phyloP scores from a whole-genome alignment of 2,329 filamentous ascomycete species.

The Chrysosporium queenslandicum region DNA sequence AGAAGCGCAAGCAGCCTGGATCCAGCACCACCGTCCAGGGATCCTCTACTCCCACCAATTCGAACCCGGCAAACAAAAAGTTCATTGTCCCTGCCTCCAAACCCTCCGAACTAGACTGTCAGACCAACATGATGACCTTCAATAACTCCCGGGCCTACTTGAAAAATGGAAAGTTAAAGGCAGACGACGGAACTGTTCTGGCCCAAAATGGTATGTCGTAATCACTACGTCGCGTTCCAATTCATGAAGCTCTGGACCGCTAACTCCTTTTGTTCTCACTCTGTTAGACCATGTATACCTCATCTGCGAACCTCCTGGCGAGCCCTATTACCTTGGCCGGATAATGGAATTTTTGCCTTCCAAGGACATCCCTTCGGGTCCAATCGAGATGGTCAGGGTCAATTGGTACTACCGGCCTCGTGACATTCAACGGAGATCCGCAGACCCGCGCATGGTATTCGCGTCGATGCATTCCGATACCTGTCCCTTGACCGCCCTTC shows the following conservation, averaged over 20 bases:
- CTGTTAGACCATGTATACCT: constrained; percentile 89
- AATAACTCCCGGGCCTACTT: constrained; percentile 58
- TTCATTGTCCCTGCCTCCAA: constrained; percentile 28
- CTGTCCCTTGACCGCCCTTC: constrained; percentile 80
- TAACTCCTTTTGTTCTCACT: constrained; percentile 6
- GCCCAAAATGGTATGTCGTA: constrained; percentile 71
- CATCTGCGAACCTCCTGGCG: constrained; percentile 91
- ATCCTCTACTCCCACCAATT: constrained; percentile 20
- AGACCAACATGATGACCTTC: constrained; percentile 85
- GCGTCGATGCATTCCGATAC: constrained; percentile 98
- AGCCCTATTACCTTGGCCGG: constrained; percentile 93
- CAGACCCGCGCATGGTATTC: constrained; percentile 83
- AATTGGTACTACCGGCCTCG: constrained; percentile 98
- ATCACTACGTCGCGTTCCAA: constrained; percentile 8
- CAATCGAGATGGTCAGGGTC: constrained; percentile 77
- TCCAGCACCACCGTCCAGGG: constrained; percentile 29
- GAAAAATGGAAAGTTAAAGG: constrained; percentile 66
- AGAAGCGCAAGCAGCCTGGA: constrained; percentile 73
- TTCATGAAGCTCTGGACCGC: constrained; percentile 20
- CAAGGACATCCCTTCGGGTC: constrained; percentile 60
- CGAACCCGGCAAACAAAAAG: constrained; percentile 21
- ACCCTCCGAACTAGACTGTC: constrained; percentile 29
- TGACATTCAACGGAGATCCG: constrained; percentile 84
- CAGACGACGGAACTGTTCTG: constrained; percentile 81
- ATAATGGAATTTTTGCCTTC: constrained; percentile 96